A percentile compares a stretch with the other conserved stretches of the same genome.
These are phyloP conservation scores for Piper betle DNA, from an alignment of 164 flowering plant species.

Conservation along the genomic window DNA sequence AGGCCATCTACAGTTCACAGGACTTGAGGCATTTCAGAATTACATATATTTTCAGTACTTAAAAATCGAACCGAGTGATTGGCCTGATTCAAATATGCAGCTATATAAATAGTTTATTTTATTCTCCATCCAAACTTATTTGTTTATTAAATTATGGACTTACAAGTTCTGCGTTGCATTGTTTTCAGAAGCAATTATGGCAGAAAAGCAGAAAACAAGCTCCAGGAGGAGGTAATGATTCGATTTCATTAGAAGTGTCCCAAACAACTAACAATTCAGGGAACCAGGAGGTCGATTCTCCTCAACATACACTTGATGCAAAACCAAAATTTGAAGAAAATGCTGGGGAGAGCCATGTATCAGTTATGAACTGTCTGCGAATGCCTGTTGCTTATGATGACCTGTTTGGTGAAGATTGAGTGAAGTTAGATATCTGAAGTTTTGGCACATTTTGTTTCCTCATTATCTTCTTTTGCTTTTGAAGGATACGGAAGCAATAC, in stretches of 20 bases:
- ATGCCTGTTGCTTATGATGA: slow-evolving; percentile 63
- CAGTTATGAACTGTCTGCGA: slow-evolving; percentile 57
- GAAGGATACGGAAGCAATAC: too few species aligned
- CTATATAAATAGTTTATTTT: not conserved
- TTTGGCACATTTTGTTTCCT: too few species aligned
- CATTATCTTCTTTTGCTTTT: too few species aligned
- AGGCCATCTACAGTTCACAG: too few species aligned
- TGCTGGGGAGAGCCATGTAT: slow-evolving; percentile 18
- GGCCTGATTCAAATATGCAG: not conserved
- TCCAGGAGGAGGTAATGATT: slow-evolving; percentile 8
- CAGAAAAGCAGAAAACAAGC: slow-evolving; percentile 22
- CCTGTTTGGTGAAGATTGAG: slow-evolving; percentile 29
- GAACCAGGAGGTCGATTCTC: slow-evolving; percentile 8
- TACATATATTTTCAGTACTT: too few species aligned
- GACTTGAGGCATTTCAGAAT: too few species aligned
- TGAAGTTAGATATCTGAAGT: too few species aligned
- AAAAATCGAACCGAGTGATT: too few species aligned
- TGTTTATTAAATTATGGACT: too few species aligned
- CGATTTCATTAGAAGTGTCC: slow-evolving; percentile 5
- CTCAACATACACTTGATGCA: slow-evolving; percentile 9
- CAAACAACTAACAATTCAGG: slow-evolving; percentile 9
- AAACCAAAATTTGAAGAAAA: slow-evolving; percentile 9
- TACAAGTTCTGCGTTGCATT: not conserved
- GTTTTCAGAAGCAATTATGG: slow-evolving; percentile 65
- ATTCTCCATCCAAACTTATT: not conserved